These are phyloP conservation scores for Fraxinus xanthoxyloides DNA, from an alignment of 305 asterid species.

Conservation along the genomic window DNA sequence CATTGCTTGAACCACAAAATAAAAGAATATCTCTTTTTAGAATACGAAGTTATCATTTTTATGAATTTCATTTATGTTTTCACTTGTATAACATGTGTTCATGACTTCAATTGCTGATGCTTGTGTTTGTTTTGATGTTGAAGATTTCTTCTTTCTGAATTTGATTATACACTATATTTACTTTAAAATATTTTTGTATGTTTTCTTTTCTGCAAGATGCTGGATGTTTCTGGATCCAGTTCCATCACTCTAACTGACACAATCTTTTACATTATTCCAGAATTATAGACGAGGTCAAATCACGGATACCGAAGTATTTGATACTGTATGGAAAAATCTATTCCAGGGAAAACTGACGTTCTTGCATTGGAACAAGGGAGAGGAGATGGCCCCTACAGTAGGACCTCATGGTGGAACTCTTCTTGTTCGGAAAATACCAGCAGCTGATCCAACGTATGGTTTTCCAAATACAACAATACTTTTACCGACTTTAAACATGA, in stretches of 20 bases:
- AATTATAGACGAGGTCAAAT: conserved; percentile 43
- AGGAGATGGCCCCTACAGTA: conserved; percentile 70
- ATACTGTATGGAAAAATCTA: conserved; percentile 51
- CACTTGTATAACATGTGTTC: neutral
- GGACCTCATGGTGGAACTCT: conserved; percentile 69
- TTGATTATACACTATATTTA: neutral
- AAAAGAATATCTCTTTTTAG: neutral
- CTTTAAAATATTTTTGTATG: neutral
- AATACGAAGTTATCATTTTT: neutral
- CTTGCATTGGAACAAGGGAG: conserved; percentile 72
- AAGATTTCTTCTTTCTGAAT: neutral
- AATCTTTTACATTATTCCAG: conserved; percentile 39
- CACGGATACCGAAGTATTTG: conserved; percentile 40
- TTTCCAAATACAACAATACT: neutral
- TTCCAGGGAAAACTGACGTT: conserved; percentile 69
- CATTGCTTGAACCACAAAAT: neutral
- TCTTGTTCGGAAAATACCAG: conserved; percentile 78
- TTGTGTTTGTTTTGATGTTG: neutral
- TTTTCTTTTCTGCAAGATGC: neutral
- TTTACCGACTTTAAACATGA: neutral
- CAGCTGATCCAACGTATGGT: conserved; percentile 58
- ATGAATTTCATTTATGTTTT: neutral
- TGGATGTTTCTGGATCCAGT: neutral
- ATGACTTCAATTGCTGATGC: neutral
- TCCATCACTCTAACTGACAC: neutral